phyloP scores from a whole-genome alignment of 495 filamentous ascomycete species.

The Penicillium cinerascens region DNA sequence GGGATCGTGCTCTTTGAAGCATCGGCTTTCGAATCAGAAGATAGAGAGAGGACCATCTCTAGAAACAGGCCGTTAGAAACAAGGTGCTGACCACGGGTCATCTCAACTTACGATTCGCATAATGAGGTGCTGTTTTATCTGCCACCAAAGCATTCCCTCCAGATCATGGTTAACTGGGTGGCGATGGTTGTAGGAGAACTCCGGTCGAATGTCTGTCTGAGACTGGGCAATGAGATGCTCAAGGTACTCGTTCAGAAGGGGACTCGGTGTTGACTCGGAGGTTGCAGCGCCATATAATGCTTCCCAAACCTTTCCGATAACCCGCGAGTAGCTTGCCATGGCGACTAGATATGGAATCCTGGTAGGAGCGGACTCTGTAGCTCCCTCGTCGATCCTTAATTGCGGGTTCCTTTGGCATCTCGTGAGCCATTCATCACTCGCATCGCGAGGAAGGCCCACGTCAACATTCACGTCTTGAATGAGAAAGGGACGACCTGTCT shows the following conservation, averaged over 20 bases:
- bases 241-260: constrained; percentile 19
- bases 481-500: constrained; percentile 26
- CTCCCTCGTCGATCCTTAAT: background rate
- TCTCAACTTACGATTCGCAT: constrained; percentile 23
- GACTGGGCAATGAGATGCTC: constrained; percentile 18
- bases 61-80: background rate
- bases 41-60: constrained; percentile 28
- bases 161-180: background rate
- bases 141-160: constrained; percentile 14
- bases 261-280: constrained; percentile 10
- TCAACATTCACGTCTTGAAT: constrained; percentile 29
- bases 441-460: constrained; percentile 16
- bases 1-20: constrained; percentile 5
- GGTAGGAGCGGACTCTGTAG: background rate
- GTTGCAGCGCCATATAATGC: constrained; percentile 20
- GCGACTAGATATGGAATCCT: constrained; percentile 18
- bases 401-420: background rate
- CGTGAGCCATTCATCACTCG: constrained; percentile 20
- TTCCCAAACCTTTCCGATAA: constrained; percentile 29
- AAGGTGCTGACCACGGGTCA: background rate
- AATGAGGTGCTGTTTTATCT: constrained; percentile 20
- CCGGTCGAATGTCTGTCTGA: constrained; percentile 14
- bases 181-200: constrained; percentile 15
- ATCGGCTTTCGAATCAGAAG: constrained; percentile 25
- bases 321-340: constrained; percentile 22